A percentile compares a stretch with the other conserved stretches of the same genome.
Conservation (phyloP, 2,329 filamentous ascomycete genomes). For the Trichoderma citrinoviride region DNA sequence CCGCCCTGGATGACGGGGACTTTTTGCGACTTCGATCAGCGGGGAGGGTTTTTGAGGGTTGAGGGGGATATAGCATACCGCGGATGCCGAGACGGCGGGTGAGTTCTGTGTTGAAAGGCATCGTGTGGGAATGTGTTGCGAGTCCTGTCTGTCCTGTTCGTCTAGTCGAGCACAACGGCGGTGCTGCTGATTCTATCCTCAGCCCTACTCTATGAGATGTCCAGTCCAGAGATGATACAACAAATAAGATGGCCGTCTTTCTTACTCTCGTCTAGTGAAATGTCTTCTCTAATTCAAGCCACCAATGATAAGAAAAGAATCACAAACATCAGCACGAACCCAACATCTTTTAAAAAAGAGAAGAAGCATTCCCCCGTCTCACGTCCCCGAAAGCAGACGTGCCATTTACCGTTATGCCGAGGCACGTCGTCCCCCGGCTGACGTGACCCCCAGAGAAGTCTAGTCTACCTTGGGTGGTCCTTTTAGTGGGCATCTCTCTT, state of each 20-base stretch:
- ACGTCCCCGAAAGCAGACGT: too few species aligned
- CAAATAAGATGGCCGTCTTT: too few species aligned
- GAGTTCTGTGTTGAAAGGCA: slow-evolving; percentile 58
- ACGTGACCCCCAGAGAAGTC: too few species aligned
- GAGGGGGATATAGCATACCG: slow-evolving; percentile 32
- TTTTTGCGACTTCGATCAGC: too few species aligned
- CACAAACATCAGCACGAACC: neutral
- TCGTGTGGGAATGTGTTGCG: slow-evolving; percentile 34
- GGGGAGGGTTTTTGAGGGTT: neutral
- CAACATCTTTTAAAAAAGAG: neutral
- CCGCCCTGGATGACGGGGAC: slow-evolving; percentile 82
- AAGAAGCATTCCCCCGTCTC: neutral
- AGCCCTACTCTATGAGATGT: too few species aligned
- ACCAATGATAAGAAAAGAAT: neutral
- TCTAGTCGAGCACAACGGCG: too few species aligned
- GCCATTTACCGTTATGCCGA: neutral
- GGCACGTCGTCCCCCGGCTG: neutral
- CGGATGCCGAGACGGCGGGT: slow-evolving; percentile 58
- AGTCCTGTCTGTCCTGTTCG: neutral
- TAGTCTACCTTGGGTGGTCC: too few species aligned
- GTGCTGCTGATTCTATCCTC: neutral
- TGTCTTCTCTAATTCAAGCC: neutral
- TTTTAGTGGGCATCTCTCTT: too few species aligned
- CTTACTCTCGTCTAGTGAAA: too few species aligned
- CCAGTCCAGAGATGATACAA: too few species aligned